Evolutionary conservation across 129 eudicot species (phyloP).

Genomic region (Artemisia tridentata): DNA sequence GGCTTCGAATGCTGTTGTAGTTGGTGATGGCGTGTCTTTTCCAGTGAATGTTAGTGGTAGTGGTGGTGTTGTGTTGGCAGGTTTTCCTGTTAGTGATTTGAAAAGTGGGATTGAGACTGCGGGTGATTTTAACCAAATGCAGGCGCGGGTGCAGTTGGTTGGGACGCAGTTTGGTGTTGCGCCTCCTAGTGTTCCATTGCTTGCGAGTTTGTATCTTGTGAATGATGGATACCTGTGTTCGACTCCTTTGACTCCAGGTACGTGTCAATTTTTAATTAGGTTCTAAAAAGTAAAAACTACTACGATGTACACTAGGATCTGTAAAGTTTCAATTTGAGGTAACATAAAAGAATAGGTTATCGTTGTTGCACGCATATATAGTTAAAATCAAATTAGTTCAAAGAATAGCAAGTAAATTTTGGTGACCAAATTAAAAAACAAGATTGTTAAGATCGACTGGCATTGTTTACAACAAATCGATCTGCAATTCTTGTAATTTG

Average conservation of each 20-base stretch:
- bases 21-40: conserved; percentile 46
- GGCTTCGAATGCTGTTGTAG: conserved; percentile 46
- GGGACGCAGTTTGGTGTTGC: conserved; percentile 66
- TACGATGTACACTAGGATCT: too few relatives aligned
- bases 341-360: too few relatives aligned
- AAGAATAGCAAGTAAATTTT: too few relatives aligned
- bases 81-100: conserved; percentile 57
- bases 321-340: too few relatives aligned
- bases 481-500: too few relatives aligned
- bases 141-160: conserved; percentile 48
- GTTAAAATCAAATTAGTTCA: too few relatives aligned
- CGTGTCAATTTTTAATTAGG: too few relatives aligned
- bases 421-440: too few relatives aligned
- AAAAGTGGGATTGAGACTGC: conserved; percentile 60
- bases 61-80: conserved; percentile 47
- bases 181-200: conserved; percentile 42
- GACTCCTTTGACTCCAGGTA: conserved; percentile 35
- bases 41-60: conserved; percentile 60
- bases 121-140: conserved; percentile 56
- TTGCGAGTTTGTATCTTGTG: conserved; percentile 40
- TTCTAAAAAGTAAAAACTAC: too few relatives aligned
- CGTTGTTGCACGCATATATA: too few relatives aligned
- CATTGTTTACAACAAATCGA: too few relatives aligned
- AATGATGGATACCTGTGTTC: conserved; percentile 67
- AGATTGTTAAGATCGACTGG: too few relatives aligned